Conservation (phyloP, 352 stramenopile species). For the Phytophthora palmivora region DNA sequence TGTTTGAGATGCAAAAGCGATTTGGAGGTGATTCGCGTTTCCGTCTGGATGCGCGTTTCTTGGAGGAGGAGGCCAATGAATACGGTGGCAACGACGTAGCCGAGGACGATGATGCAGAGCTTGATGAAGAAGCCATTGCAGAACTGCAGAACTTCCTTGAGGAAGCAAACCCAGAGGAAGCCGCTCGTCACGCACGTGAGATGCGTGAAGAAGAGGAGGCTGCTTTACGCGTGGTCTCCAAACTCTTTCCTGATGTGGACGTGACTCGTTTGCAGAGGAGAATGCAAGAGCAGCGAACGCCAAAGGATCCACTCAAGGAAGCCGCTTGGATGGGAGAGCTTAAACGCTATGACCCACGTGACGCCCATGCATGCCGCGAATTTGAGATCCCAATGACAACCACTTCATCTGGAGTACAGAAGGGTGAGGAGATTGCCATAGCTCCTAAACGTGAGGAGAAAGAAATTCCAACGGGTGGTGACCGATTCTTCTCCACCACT, state of each 20-base stretch:
- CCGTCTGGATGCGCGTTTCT: constrained; percentile 78
- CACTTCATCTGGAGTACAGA: constrained; percentile 29
- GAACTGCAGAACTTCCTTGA: constrained; percentile 61
- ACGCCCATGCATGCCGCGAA: constrained; percentile 43
- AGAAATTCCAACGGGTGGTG: constrained; percentile 57
- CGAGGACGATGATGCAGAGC: constrained; percentile 29
- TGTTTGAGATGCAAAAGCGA: constrained; percentile 87
- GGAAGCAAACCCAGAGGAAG: constrained; percentile 46
- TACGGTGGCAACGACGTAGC: constrained; percentile 56
- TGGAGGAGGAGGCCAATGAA: constrained; percentile 72
- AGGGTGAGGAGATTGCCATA: constrained; percentile 20
- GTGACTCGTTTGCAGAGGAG: constrained; percentile 66
- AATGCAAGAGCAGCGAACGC: constrained; percentile 45
- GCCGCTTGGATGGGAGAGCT: constrained; percentile 82
- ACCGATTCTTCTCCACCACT: constrained; percentile 78
- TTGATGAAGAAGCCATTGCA: constrained; percentile 28
- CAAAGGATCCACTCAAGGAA: constrained; percentile 74
- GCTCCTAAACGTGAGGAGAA: constrained; percentile 46
- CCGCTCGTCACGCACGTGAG: constrained; percentile 46
- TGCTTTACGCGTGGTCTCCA: constrained; percentile 59
- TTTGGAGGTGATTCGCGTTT: constrained; percentile 83
- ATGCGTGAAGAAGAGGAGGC: constrained; percentile 60
- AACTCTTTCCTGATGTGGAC: constrained; percentile 75
- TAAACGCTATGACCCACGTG: constrained; percentile 73
- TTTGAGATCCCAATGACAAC: constrained; percentile 58